These are phyloP conservation scores for Yamadazyma insecticola DNA, from an alignment of 805 yeast genomes.

Conservation along the genomic window DNA sequence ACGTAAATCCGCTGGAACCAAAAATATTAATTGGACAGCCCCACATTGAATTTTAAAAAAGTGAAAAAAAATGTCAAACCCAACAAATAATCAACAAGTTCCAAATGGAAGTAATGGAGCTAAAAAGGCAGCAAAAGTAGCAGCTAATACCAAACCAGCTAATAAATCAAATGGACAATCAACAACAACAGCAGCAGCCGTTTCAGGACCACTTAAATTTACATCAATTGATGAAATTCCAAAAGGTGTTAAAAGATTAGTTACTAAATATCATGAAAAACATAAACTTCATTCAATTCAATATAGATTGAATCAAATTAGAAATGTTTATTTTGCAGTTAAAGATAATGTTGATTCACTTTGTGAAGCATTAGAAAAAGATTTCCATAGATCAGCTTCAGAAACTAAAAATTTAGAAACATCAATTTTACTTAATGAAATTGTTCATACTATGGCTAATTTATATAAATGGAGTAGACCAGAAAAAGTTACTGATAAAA, in stretches of 20 bases:
- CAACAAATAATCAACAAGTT: too few relatives aligned
- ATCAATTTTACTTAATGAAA: constrained; percentile 46
- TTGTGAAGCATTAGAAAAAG: constrained; percentile 55
- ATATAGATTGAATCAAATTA: constrained; percentile 56
- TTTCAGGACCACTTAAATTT: constrained; percentile 15
- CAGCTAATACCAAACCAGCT: not conserved
- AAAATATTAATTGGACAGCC: too few relatives aligned
- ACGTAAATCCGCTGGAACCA: too few relatives aligned
- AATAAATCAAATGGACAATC: too few relatives aligned
- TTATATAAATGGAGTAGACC: constrained; percentile 61
- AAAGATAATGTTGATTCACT: constrained; percentile 54
- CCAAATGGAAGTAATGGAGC: too few relatives aligned
- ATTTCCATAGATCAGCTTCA: constrained; percentile 58
- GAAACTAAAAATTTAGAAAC: constrained; percentile 66
- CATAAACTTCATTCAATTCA: constrained; percentile 50
- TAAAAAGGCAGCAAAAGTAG: not conserved
- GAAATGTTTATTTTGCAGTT: constrained; percentile 61
- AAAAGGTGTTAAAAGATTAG: constrained; percentile 38
- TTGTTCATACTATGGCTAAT: constrained; percentile 53
- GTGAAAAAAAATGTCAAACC: too few relatives aligned
- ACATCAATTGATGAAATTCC: constrained; percentile 51
- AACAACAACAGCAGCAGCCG: not conserved
- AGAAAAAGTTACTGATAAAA: constrained; percentile 31
- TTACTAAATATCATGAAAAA: constrained; percentile 36
- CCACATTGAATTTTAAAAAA: too few relatives aligned